These are phyloP conservation scores for Phaseolus lunatus DNA, from an alignment of 306 rosid genomes.

Conservation along the genomic window DNA sequence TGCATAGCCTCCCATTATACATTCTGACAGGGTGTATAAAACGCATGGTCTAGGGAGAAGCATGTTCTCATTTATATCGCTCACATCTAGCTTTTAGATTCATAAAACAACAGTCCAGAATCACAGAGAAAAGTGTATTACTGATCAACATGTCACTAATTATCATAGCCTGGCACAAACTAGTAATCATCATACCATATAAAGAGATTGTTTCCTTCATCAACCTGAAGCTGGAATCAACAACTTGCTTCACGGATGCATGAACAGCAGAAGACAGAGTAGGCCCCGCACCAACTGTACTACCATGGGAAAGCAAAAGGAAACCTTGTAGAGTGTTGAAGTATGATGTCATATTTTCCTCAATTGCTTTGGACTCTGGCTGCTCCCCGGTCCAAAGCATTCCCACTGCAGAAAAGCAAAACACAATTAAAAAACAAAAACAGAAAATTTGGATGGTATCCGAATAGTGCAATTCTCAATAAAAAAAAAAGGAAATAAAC, in stretches of 20 bases:
- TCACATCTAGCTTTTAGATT: not conserved
- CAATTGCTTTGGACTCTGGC: conserved; percentile 62
- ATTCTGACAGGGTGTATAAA: not conserved
- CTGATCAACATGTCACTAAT: not conserved
- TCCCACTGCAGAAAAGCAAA: conserved; percentile 66
- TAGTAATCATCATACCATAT: conserved; percentile 56
- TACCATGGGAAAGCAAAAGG: conserved; percentile 83
- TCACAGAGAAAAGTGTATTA: not conserved
- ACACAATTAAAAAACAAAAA: not conserved
- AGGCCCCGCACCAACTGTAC: conserved; percentile 76
- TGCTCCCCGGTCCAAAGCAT: conserved; percentile 88
- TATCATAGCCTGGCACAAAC: not conserved
- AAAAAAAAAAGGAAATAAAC: no score
- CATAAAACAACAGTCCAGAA: not conserved
- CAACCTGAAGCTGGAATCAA: conserved; percentile 79
- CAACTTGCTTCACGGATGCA: conserved; percentile 72
- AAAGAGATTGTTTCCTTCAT: conserved; percentile 70
- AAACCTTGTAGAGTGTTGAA: conserved; percentile 83
- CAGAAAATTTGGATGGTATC: not conserved
- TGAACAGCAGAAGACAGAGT: conserved; percentile 70
- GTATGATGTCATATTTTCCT: conserved; percentile 77
- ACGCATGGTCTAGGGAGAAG: not conserved
- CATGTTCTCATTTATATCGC: not conserved
- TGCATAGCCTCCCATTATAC: not conserved
- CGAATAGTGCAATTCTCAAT: not conserved